These are phyloP conservation scores for Pelargonium exstipulatum DNA, from an alignment of 441 rosid species.

Conservation along the genomic window DNA sequence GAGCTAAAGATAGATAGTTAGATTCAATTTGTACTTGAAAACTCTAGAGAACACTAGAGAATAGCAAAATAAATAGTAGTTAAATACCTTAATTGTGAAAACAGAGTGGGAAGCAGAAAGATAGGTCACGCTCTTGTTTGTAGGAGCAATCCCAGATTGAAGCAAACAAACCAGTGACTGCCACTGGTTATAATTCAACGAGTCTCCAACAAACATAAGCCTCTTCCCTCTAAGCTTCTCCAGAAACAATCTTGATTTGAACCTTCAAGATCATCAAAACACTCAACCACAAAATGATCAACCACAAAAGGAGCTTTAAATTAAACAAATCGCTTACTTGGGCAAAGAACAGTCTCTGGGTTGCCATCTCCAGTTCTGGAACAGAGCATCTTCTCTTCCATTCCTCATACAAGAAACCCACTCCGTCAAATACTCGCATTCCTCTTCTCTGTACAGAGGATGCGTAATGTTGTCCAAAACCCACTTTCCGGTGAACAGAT, in stretches of 20 bases:
- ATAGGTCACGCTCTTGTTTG: constrained; percentile 67
- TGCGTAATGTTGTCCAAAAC: constrained; percentile 39
- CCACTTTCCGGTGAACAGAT: constrained; percentile 54
- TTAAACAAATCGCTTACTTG: constrained; percentile 27
- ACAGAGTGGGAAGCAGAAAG: constrained; percentile 51
- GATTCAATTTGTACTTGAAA: no score
- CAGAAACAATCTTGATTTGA: not conserved
- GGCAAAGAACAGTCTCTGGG: constrained; percentile 51
- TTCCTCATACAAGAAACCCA: constrained; percentile 45
- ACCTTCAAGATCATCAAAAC: not conserved
- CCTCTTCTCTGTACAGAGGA: constrained; percentile 44
- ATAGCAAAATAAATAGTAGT: no score
- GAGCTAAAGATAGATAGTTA: no score
- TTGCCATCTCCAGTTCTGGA: constrained; percentile 60
- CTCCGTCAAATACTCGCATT: constrained; percentile 37
- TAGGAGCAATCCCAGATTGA: constrained; percentile 65
- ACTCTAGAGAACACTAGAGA: constrained; percentile 8
- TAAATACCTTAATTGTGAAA: constrained; percentile 58
- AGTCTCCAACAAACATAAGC: constrained; percentile 46
- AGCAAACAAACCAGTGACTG: constrained; percentile 90
- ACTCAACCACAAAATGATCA: not conserved
- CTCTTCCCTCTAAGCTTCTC: constrained; percentile 4
- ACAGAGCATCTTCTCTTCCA: constrained; percentile 41
- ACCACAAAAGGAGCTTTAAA: not conserved
- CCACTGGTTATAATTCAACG: constrained; percentile 87